These are phyloP conservation scores for Pseudocercospora fijiensis DNA, from an alignment of 2,329 filamentous ascomycete genomes.

Conservation along the genomic window DNA sequence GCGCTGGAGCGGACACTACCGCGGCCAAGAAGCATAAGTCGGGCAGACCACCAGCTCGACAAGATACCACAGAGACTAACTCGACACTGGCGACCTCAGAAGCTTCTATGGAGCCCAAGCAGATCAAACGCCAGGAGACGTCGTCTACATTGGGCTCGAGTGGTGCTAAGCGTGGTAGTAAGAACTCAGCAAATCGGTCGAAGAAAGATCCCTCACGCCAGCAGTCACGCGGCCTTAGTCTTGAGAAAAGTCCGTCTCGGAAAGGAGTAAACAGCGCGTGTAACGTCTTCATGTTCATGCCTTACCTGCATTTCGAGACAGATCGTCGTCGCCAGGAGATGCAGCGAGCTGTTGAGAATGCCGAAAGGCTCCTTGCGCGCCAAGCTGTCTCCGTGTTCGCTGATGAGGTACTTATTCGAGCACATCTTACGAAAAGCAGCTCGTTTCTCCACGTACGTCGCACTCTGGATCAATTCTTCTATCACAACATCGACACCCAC, in stretches of 20 bases:
- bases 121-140: constrained; percentile 23
- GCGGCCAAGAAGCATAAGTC: constrained; percentile 7
- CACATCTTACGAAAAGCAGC: constrained; percentile 25
- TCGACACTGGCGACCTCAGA: constrained; percentile 16
- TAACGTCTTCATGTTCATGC: constrained; percentile 55
- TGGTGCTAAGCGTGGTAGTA: constrained; percentile 7
- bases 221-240: constrained; percentile 9
- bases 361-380: constrained; percentile 7
- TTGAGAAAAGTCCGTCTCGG: constrained; percentile 13
- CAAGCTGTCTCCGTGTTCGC: constrained; percentile 24
- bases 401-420: constrained; percentile 41
- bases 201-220: constrained; percentile 12
- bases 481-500: constrained; percentile 62
- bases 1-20: constrained; percentile 2
- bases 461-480: constrained; percentile 66
- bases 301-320: constrained; percentile 65
- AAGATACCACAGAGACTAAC: constrained; percentile 13
- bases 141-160: constrained; percentile 19
- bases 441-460: constrained; percentile 56
- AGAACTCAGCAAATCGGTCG: background rate
- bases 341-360: constrained; percentile 53
- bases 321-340: constrained; percentile 51
- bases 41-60: constrained; percentile 5
- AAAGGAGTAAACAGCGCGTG: constrained; percentile 18
- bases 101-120: constrained; percentile 5